Evolutionary conservation across 2,329 filamentous ascomycete genomes (phyloP).

Genomic region (Sarocladium strictum): DNA sequence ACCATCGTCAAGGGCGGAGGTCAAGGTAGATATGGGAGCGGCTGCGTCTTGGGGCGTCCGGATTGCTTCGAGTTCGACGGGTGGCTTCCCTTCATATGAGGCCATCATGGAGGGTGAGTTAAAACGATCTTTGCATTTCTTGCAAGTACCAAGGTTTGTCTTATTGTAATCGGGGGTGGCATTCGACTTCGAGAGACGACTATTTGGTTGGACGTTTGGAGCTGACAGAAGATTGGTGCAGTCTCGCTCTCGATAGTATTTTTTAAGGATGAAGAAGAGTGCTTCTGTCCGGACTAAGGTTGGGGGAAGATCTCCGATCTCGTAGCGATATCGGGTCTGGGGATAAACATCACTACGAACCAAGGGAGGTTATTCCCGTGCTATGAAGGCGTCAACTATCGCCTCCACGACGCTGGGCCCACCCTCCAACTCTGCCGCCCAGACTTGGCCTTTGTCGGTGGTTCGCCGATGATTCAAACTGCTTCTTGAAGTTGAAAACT

Average conservation of each 20-base stretch:
- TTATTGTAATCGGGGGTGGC: too few relatives aligned
- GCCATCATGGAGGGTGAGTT: not conserved
- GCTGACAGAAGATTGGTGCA: too few relatives aligned
- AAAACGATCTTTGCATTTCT: not conserved
- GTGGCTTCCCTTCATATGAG: not conserved
- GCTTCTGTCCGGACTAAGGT: not conserved
- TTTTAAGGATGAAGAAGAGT: not conserved
- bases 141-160: not conserved
- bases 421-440: not conserved
- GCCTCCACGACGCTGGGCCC: not conserved
- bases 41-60: not conserved
- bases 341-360: not conserved
- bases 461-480: not conserved
- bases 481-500: too few relatives aligned
- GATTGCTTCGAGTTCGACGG: conserved; percentile 1
- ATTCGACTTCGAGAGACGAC: too few relatives aligned
- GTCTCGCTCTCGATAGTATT: too few relatives aligned
- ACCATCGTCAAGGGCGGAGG: not conserved
- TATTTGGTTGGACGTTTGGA: too few relatives aligned
- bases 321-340: conserved; percentile 8
- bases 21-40: not conserved
- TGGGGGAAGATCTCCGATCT: not conserved
- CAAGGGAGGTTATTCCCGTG: not conserved
- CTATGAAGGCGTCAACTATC: not conserved
- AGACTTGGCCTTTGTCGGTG: conserved; percentile 3